Conservation (phyloP, 371 early-diverging fungal species). For the Apophysomyces elegans region DNA sequence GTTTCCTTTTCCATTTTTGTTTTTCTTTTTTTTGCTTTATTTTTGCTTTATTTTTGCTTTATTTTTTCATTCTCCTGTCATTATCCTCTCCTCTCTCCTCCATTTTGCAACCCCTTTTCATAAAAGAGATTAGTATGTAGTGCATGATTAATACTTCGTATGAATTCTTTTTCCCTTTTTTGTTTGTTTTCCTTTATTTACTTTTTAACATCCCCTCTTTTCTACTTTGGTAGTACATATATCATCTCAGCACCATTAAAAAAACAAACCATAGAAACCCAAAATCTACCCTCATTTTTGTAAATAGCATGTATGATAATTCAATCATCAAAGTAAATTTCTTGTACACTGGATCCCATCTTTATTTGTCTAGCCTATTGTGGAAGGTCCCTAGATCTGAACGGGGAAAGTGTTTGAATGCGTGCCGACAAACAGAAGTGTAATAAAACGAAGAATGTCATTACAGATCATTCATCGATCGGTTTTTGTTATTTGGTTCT, state of each 20-base stretch:
- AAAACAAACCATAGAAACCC: not conserved
- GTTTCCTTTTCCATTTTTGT: constrained; percentile 3
- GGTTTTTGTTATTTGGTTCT: too few relatives aligned
- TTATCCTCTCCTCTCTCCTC: constrained; percentile 2
- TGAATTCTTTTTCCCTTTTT: not conserved
- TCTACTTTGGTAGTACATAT: not conserved
- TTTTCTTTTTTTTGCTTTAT: too few relatives aligned
- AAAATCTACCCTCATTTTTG: not conserved
- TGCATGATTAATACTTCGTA: constrained; percentile 12
- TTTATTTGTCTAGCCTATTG: too few relatives aligned
- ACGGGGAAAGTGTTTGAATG: too few relatives aligned
- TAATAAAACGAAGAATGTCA: too few relatives aligned
- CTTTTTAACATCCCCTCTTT: not conserved
- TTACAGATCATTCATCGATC: too few relatives aligned
- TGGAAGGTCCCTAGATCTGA: too few relatives aligned
- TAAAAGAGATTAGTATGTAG: constrained; percentile 12
- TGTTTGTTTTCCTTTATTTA: not conserved
- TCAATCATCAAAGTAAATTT: too few relatives aligned
- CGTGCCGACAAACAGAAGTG: too few relatives aligned
- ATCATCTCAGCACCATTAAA: not conserved
- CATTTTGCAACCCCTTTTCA: constrained; percentile 1
- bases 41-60: not conserved
- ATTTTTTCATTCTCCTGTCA: constrained; percentile 8
- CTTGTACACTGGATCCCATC: too few relatives aligned
- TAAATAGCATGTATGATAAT: not conserved